phyloP scores from a whole-genome alignment of 2,329 filamentous ascomycete species.

The Colletotrichum theobromicola region DNA sequence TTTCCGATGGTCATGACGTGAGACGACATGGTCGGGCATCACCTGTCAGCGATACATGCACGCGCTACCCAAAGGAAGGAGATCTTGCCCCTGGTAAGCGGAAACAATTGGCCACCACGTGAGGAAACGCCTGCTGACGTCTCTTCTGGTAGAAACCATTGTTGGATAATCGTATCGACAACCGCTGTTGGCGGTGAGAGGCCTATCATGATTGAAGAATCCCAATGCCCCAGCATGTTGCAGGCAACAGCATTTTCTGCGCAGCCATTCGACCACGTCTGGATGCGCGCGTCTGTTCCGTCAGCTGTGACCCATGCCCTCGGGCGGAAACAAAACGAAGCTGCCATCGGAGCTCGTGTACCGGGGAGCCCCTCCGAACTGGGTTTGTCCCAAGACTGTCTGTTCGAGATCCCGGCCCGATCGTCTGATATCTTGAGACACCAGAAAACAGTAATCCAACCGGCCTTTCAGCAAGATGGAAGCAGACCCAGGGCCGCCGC shows the following conservation, averaged over 20 bases:
- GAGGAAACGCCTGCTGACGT: neutral
- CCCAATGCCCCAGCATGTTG: neutral
- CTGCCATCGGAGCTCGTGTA: neutral
- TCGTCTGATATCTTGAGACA: conserved; percentile 9
- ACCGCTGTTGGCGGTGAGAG: neutral
- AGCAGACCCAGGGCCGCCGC: neutral
- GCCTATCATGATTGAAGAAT: neutral
- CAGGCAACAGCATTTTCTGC: neutral
- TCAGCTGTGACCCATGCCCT: neutral
- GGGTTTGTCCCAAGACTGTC: conserved; percentile 7
- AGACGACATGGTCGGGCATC: neutral
- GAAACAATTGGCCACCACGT: neutral
- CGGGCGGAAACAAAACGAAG: neutral
- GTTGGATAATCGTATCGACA: neutral
- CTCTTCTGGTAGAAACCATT: neutral
- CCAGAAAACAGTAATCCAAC: neutral
- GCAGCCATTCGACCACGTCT: neutral
- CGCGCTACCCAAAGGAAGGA: neutral
- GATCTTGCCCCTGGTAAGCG: neutral
- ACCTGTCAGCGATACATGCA: neutral
- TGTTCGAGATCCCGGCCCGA: conserved; percentile 16
- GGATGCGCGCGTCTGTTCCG: neutral
- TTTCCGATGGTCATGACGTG: conserved; percentile 10
- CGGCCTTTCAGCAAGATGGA: neutral
- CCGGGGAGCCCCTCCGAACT: neutral